phyloP scores from a whole-genome alignment of 306 rosid species.

The Adenanthera pavonina region DNA sequence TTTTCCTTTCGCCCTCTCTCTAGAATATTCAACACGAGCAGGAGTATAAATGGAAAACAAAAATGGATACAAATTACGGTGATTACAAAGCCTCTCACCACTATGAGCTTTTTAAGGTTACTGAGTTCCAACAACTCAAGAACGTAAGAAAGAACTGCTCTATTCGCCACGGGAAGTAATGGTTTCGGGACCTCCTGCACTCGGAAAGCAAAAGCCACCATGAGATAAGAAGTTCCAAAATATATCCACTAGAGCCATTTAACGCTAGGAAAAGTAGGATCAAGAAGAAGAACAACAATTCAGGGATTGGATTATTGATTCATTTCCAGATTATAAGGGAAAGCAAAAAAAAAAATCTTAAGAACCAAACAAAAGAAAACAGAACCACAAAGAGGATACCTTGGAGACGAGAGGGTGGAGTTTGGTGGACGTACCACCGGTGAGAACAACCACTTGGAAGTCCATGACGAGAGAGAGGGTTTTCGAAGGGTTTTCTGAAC shows the following conservation, averaged over 20 bases:
- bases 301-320: neutral
- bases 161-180: slow-evolving; percentile 89
- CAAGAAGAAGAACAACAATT: neutral
- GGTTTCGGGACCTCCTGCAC: slow-evolving; percentile 92
- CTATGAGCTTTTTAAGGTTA: slow-evolving; percentile 91
- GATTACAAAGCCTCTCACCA: slow-evolving; percentile 54
- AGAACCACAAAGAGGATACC: slow-evolving; percentile 45
- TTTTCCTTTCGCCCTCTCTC: neutral
- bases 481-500: slow-evolving; percentile 35
- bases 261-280: neutral
- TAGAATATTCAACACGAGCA: neutral
- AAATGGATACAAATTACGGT: neutral
- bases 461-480: slow-evolving; percentile 59
- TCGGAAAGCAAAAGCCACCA: neutral
- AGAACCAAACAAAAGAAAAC: neutral
- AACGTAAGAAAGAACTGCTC: slow-evolving; percentile 87
- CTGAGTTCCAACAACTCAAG: slow-evolving; percentile 81
- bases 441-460: slow-evolving; percentile 93
- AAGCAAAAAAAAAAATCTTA: neutral
- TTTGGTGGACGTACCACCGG: slow-evolving; percentile 86
- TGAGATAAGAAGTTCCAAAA: neutral
- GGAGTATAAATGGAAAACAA: slow-evolving; percentile 3
- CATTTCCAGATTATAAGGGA: neutral
- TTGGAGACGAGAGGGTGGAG: slow-evolving; percentile 87
- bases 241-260: neutral